A percentile compares a stretch with the other conserved stretches of the same genome.
Conservation (phyloP, 1,284 basidiomycete species). For the Puccinia triticina region DNA sequence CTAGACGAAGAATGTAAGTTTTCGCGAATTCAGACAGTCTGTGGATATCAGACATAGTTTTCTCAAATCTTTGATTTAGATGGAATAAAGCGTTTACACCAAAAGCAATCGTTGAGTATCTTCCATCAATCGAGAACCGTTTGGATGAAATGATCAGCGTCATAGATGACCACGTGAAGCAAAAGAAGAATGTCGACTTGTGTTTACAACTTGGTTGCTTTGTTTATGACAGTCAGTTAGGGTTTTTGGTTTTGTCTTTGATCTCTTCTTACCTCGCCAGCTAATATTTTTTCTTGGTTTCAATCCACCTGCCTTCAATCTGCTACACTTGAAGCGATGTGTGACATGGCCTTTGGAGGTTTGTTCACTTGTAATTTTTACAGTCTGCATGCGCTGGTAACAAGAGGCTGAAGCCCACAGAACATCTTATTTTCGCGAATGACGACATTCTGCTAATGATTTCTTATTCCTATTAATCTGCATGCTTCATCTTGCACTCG, state of each 20-base stretch:
- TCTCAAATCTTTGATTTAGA: background rate
- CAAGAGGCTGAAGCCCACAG: background rate
- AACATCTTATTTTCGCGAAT: background rate
- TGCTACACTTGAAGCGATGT: conserved; percentile 20
- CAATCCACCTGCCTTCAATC: background rate
- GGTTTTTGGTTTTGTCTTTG: background rate
- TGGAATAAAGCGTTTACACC: conserved; percentile 49
- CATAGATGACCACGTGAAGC: conserved; percentile 21
- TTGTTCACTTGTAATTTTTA: background rate
- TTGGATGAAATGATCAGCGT: conserved; percentile 31
- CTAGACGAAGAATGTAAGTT: conserved; percentile 45
- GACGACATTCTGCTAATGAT: background rate
- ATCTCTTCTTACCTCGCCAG: background rate
- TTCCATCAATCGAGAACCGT: conserved; percentile 34
- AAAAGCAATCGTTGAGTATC: conserved; percentile 39
- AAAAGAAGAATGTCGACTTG: conserved; percentile 26
- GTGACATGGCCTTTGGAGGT: conserved; percentile 50
- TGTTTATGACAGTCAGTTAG: conserved; percentile 42
- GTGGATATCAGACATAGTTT: background rate
- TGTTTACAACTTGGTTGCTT: conserved; percentile 47
- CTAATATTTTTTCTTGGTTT: background rate
- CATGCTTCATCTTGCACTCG: background rate
- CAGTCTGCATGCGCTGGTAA: background rate
- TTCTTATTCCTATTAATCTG: background rate
- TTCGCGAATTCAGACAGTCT: background rate